Evolutionary conservation across 768 basidiomycete species (phyloP).

Genomic region (Ephemerocybe angulata): DNA sequence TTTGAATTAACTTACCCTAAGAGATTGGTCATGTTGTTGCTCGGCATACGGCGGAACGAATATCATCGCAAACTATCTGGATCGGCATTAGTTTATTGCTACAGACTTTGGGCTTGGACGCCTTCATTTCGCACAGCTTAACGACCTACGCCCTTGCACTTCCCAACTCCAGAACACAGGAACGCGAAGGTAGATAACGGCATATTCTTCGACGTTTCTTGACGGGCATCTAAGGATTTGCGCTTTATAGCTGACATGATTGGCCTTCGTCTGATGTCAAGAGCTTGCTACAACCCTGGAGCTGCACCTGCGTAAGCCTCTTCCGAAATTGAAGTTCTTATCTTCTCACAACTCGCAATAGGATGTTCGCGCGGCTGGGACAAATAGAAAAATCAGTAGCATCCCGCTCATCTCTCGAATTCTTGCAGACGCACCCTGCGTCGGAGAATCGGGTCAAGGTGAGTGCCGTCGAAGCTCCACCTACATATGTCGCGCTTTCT

Average conservation of each 20-base stretch:
- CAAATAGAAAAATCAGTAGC: slow-evolving; percentile 45
- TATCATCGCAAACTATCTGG: slow-evolving; percentile 44
- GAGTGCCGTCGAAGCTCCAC: slow-evolving; percentile 14
- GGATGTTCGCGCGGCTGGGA: slow-evolving; percentile 70
- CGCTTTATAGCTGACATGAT: slow-evolving; percentile 70
- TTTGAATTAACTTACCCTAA: background rate
- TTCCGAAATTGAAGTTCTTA: background rate
- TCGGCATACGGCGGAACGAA: slow-evolving; percentile 48
- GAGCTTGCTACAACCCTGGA: slow-evolving; percentile 82
- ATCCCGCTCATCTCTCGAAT: slow-evolving; percentile 37
- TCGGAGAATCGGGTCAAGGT: slow-evolving; percentile 72
- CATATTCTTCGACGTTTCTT: no score
- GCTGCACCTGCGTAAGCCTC: slow-evolving; percentile 64
- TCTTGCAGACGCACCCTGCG: slow-evolving; percentile 81
- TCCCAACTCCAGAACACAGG: slow-evolving; percentile 80
- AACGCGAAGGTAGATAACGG: slow-evolving; percentile 62
- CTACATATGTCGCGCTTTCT: background rate
- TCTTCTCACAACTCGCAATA: slow-evolving; percentile 21
- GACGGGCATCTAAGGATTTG: background rate
- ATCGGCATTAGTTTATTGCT: slow-evolving; percentile 41
- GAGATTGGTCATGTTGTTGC: slow-evolving; percentile 24
- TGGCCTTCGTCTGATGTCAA: slow-evolving; percentile 74
- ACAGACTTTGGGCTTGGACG: slow-evolving; percentile 51
- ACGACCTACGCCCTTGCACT: slow-evolving; percentile 58
- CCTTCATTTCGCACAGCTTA: slow-evolving; percentile 45